A percentile compares a stretch with the other conserved stretches of the same genome.
Evolutionary conservation across 2,329 filamentous ascomycete genomes (phyloP).

Genomic region (Fonsecaea pedrosoi): DNA sequence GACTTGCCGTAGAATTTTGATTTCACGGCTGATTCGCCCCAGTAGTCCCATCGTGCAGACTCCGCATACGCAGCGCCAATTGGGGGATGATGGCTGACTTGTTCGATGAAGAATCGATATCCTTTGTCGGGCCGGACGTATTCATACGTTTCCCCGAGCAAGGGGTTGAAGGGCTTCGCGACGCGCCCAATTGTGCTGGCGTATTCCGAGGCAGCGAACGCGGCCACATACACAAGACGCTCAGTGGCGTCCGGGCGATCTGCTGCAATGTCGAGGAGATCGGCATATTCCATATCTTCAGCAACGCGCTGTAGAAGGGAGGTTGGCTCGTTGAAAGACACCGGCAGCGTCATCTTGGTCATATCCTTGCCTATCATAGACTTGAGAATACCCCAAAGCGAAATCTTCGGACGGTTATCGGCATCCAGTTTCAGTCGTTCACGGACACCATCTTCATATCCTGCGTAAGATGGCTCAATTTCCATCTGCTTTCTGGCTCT

Average conservation of each 20-base stretch:
- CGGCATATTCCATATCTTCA: constrained; percentile 97
- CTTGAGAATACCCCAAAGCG: constrained; percentile 95
- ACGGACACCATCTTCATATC: constrained; percentile 89
- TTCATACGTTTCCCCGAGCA: constrained; percentile 95
- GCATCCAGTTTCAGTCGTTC: constrained; percentile 83
- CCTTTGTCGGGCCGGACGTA: constrained; percentile 95
- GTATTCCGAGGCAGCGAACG: constrained; percentile 95
- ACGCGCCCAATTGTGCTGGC: constrained; percentile 96
- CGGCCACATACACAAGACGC: constrained; percentile 90
- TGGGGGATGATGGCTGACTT: constrained; percentile 96
- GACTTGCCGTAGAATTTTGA: constrained; percentile 98
- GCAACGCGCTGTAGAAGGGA: constrained; percentile 92
- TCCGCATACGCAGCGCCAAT: constrained; percentile 93
- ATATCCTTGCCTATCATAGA: constrained; percentile 99
- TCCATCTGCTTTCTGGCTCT: constrained; percentile 63
- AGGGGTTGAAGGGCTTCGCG: constrained; percentile 96
- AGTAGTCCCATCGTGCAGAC: constrained; percentile 94
- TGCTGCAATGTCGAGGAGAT: constrained; percentile 86
- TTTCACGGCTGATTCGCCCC: constrained; percentile 89
- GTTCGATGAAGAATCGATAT: constrained; percentile 97
- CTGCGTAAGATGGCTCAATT: constrained; percentile 79
- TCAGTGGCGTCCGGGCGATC: constrained; percentile 87
- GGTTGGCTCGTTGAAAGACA: constrained; percentile 98
- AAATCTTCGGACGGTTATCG: constrained; percentile 91
- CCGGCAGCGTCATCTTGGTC: constrained; percentile 98